Conservation (phyloP, 2,329 filamentous ascomycete genomes). For the Neopestalotiopsis sp. region DNA sequence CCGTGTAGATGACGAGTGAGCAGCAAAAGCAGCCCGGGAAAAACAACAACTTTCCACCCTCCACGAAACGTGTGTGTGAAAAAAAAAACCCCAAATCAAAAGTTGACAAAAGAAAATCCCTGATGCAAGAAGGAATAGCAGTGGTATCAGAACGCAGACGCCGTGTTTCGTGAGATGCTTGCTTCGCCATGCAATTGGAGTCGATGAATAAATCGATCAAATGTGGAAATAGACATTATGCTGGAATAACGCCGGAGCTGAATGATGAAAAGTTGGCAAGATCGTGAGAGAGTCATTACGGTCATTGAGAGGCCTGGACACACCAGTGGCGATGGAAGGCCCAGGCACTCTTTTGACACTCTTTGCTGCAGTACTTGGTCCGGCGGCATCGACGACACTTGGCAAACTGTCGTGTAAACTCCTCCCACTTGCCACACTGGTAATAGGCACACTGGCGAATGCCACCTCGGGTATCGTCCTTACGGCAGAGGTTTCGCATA, state of each 20-base stretch:
- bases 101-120: constrained; percentile 30
- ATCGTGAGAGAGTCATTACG: constrained; percentile 14
- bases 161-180: constrained; percentile 43
- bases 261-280: constrained; percentile 27
- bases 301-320: constrained; percentile 67
- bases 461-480: constrained; percentile 92
- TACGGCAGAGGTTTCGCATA: constrained; percentile 97
- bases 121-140: constrained; percentile 39
- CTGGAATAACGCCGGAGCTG: constrained; percentile 36
- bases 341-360: constrained; percentile 99
- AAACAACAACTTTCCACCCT: neutral
- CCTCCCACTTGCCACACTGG: constrained; percentile 98
- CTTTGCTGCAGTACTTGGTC: constrained; percentile 99
- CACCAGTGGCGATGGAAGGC: constrained; percentile 99
- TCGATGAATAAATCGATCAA: constrained; percentile 36
- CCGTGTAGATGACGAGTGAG: neutral
- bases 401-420: constrained; percentile 94
- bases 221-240: constrained; percentile 39
- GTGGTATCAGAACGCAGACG: constrained; percentile 44
- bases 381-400: constrained; percentile 95
- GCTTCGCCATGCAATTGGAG: constrained; percentile 42
- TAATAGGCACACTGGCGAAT: constrained; percentile 98
- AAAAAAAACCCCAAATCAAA: neutral
- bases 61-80: constrained; percentile 2
- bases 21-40: neutral